Percentiles rank a stretch among this genome's conserved stretches.
These are phyloP conservation scores for Chloropicon primus DNA, from an alignment of 139 green algal species.

Conservation along the genomic window DNA sequence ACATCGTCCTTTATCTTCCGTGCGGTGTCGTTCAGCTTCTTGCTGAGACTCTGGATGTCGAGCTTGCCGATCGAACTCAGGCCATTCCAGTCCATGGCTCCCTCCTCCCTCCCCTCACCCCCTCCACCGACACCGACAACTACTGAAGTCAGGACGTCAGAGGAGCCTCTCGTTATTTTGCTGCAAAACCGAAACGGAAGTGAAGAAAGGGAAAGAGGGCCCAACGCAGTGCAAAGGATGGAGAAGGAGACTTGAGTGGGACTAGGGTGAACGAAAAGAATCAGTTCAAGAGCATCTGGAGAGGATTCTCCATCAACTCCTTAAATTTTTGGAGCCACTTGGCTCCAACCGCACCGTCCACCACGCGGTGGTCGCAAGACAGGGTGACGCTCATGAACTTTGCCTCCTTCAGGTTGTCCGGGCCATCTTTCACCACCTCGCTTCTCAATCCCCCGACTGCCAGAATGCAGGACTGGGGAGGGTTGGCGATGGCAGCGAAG, in stretches of 20 bases:
- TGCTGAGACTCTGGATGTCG: neutral
- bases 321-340: conserved; percentile 92
- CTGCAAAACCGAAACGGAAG: no score
- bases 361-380: conserved; percentile 66
- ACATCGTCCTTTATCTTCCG: neutral
- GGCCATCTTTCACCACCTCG: conserved; percentile 26
- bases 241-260: no score
- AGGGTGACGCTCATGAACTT: conserved; percentile 71
- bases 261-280: no score
- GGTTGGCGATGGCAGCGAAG: conserved; percentile 95
- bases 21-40: neutral
- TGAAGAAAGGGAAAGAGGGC: no score
- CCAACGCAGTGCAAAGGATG: no score
- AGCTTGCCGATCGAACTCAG: neutral
- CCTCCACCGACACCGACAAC: neutral
- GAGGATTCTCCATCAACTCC: conserved; percentile 72
- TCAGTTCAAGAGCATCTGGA: conserved; percentile 79
- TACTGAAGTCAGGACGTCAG: no score
- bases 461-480: conserved; percentile 22
- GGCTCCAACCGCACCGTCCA: conserved; percentile 79
- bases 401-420: conserved; percentile 10
- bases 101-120: neutral
- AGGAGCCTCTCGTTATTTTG: no score
- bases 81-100: neutral
- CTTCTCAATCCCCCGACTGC: neutral